phyloP scores from a whole-genome alignment of 257 asterid species.

The Penstemon davidsonii region DNA sequence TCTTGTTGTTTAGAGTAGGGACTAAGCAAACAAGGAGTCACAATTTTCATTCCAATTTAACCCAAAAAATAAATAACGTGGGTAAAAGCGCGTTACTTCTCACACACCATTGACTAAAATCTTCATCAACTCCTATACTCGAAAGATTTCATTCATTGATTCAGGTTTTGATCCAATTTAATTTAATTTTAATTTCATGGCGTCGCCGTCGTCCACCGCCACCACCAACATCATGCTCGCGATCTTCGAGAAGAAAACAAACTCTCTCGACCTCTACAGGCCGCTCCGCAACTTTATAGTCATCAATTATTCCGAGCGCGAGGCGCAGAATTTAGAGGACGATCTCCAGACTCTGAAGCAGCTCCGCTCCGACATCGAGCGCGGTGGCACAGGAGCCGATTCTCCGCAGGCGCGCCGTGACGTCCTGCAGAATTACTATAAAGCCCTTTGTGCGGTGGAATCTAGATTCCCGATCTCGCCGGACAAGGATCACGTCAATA shows the following conservation, averaged over 20 bases:
- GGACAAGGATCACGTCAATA: slow-evolving; percentile 77
- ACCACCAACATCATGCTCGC: slow-evolving; percentile 77
- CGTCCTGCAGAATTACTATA: slow-evolving; percentile 76
- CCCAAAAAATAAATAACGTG: too few relatives aligned
- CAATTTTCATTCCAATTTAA: too few relatives aligned
- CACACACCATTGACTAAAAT: too few relatives aligned
- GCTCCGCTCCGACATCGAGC: slow-evolving; percentile 71
- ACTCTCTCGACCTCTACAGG: slow-evolving; percentile 72
- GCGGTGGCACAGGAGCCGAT: slow-evolving; percentile 54
- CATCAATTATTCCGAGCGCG: slow-evolving; percentile 83
- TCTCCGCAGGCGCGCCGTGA: slow-evolving; percentile 86
- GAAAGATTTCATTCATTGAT: too few relatives aligned
- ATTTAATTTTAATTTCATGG: slow-evolving; percentile 32
- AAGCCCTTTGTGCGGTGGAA: slow-evolving; percentile 94
- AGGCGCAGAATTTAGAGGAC: slow-evolving; percentile 84
- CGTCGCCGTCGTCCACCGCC: slow-evolving; percentile 60
- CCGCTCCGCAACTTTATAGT: slow-evolving; percentile 85
- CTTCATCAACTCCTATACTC: too few relatives aligned
- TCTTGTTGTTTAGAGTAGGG: too few relatives aligned
- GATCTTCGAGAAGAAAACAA: slow-evolving; percentile 84
- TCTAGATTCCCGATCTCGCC: slow-evolving; percentile 90
- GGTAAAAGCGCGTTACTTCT: too few relatives aligned
- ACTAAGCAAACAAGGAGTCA: too few relatives aligned
- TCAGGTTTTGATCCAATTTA: too few relatives aligned
- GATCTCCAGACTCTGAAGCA: slow-evolving; percentile 79